Conservation (phyloP, 495 filamentous ascomycete species). For the Aspergillus mulundensis region DNA sequence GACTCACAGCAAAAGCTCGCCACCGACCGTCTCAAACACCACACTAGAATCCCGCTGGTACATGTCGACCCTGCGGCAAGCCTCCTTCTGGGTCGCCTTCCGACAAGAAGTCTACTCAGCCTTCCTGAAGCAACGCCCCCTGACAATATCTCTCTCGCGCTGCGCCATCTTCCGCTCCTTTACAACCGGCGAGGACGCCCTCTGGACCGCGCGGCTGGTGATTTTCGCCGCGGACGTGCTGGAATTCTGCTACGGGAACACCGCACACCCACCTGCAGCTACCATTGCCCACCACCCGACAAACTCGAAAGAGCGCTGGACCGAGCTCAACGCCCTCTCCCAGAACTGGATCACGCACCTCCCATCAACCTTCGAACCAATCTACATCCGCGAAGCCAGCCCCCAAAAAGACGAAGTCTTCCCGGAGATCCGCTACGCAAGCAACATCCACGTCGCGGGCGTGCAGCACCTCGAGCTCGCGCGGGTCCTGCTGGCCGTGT, state of each 20-base stretch:
- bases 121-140: slow-evolving; percentile 27
- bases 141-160: slow-evolving; percentile 17
- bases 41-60: slow-evolving; percentile 6
- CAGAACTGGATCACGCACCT: not conserved
- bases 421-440: slow-evolving; percentile 32
- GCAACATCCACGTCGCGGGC: slow-evolving; percentile 23
- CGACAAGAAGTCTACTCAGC: slow-evolving; percentile 35
- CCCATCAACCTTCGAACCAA: slow-evolving; percentile 16
- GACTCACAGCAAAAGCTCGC: too few species aligned
- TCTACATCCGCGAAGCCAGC: slow-evolving; percentile 13
- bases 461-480: slow-evolving; percentile 33
- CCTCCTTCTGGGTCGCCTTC: slow-evolving; percentile 30
- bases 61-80: slow-evolving; percentile 21
- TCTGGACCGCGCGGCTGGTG: slow-evolving; percentile 25
- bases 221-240: slow-evolving; percentile 23
- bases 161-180: slow-evolving; percentile 20
- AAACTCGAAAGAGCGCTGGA: slow-evolving; percentile 1
- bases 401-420: slow-evolving; percentile 19
- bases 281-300: too few species aligned
- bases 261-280: not conserved
- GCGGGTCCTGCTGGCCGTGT: slow-evolving; percentile 31
- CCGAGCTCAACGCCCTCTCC: slow-evolving; percentile 3
- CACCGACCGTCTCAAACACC: not conserved
- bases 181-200: slow-evolving; percentile 21
- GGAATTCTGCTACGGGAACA: slow-evolving; percentile 27